Conservation (phyloP, 306 rosid species). For the Astragalus membranaceus region DNA sequence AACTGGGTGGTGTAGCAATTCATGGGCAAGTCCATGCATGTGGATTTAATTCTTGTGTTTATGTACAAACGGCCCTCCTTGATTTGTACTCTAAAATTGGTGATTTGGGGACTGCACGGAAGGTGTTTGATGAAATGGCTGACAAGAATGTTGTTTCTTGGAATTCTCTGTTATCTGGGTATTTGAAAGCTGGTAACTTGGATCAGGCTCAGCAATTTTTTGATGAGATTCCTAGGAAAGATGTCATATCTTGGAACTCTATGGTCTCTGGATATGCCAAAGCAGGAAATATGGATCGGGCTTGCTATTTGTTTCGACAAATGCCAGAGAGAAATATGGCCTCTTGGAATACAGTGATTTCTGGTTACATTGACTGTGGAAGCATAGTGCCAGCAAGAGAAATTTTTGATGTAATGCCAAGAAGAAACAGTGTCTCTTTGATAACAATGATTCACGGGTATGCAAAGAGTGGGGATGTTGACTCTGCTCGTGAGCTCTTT, state of each 20-base stretch:
- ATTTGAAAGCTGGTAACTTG: conserved; percentile 48
- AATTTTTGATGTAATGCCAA: conserved; percentile 46
- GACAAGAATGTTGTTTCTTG: conserved; percentile 69
- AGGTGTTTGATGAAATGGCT: conserved; percentile 56
- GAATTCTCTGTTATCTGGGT: conserved; percentile 66
- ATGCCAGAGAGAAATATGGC: conserved; percentile 54
- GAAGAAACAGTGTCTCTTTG: conserved; percentile 52
- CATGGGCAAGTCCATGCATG: conserved; percentile 55
- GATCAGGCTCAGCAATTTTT: conserved; percentile 43
- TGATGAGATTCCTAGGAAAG: conserved; percentile 49
- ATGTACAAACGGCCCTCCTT: conserved; percentile 61
- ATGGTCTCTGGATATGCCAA: conserved; percentile 59
- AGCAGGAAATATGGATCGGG: conserved; percentile 47
- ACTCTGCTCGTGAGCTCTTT: conserved; percentile 49
- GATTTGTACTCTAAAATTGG: conserved; percentile 55
- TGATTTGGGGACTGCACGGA: conserved; percentile 38
- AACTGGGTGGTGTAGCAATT: conserved; percentile 37
- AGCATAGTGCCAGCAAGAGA: conserved; percentile 40
- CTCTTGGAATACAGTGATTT: conserved; percentile 70
- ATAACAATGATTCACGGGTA: conserved; percentile 62
- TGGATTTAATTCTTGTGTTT: conserved; percentile 56
- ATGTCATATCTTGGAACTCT: conserved; percentile 69
- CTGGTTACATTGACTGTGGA: conserved; percentile 51
- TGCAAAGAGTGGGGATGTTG: conserved; percentile 55
- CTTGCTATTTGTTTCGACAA: conserved; percentile 40